Conservation (phyloP, 192 early-diverging fungal species). For the Coemansia guatemalensis region DNA sequence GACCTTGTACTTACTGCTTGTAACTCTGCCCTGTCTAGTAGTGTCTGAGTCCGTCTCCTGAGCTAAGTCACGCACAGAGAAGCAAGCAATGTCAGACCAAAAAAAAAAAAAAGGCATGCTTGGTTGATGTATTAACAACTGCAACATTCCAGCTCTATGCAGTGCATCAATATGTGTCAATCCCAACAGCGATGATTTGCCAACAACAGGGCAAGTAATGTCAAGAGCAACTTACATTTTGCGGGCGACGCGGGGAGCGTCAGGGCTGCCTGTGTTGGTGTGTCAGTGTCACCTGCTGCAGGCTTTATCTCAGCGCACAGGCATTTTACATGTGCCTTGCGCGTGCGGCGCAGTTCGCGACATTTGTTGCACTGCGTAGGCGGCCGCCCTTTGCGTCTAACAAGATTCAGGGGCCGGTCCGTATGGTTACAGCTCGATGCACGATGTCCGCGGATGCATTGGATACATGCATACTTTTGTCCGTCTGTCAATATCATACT, state of each 20-base stretch:
- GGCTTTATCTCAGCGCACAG: conserved; percentile 54
- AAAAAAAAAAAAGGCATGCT: neutral
- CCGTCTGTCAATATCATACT: conserved; percentile 39
- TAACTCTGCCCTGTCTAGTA: conserved; percentile 6
- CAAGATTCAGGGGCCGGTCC: conserved; percentile 60
- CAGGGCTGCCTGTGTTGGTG: neutral
- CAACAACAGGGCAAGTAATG: neutral
- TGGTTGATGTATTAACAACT: neutral
- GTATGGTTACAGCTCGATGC: conserved; percentile 48
- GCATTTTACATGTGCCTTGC: conserved; percentile 70
- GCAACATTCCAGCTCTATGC: neutral
- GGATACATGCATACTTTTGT: conserved; percentile 47
- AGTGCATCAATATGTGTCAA: neutral
- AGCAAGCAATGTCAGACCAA: too few species aligned
- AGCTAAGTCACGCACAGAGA: too few species aligned
- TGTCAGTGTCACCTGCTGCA: neutral
- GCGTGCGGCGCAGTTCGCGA: conserved; percentile 64
- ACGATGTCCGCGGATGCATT: conserved; percentile 55
- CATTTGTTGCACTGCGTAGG: conserved; percentile 72
- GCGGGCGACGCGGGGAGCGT: neutral
- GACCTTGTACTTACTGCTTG: conserved; percentile 17
- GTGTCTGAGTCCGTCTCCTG: neutral
- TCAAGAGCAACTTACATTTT: conserved; percentile 9
- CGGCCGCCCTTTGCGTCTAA: conserved; percentile 70
- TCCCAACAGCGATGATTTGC: neutral